Base-by-base conservation (phyloP, 2,329 filamentous ascomycete genomes). In the Paraphaeosphaeria minitans region DNA sequence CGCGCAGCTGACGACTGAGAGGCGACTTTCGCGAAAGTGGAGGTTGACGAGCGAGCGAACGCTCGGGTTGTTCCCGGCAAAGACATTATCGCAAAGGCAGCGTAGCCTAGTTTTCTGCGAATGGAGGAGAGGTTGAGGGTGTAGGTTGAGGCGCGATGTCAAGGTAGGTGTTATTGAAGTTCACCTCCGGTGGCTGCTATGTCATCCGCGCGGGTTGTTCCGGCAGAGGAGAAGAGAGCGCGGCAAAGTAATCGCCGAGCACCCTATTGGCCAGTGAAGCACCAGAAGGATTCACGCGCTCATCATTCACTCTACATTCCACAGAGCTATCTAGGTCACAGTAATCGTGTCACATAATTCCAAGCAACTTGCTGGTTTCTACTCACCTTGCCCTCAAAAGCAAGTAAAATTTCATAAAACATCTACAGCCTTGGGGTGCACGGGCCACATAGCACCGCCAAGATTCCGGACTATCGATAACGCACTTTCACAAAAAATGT, bases 21-120 rank as follows among this genome's bases (percentile, higher is more conserved):
- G 68, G 71, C 68, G 61, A 74, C 61, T 66, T 64, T 68, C 51
- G 62, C 57, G 6, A 72, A 58, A 27, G 66, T 50, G 10, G 69
- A 64, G 10, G 65, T 56, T 31, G 68, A 63, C 19, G 64, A 68
- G 58, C 71, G 66, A 59, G 64, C 64, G 43, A 75, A 53, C 21
- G 66, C 53, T 42, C 62, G 59, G 3, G 68, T 65, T 16, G 72
- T 65, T 21, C 69, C 67, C 43, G 67, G 63, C n/a, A 76, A 55
- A 62, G 70, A 74, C 73, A 77, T 76, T 56, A 22, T 69, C 41
- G 66, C 51, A 55, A 53, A 57, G 42, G 45, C 31, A 33, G 39
- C 24, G 27, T 22, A 31, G 21, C 42, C 41, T 48, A 21, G 45
- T 37, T 48, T 39, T 48, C 53, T 53, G 55, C 41, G 48, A 41